Evolutionary conservation across 768 basidiomycete genomes (phyloP), one percentile per base, ranked within the genome.

Genomic region (Daedaleopsis nitida): DNA sequence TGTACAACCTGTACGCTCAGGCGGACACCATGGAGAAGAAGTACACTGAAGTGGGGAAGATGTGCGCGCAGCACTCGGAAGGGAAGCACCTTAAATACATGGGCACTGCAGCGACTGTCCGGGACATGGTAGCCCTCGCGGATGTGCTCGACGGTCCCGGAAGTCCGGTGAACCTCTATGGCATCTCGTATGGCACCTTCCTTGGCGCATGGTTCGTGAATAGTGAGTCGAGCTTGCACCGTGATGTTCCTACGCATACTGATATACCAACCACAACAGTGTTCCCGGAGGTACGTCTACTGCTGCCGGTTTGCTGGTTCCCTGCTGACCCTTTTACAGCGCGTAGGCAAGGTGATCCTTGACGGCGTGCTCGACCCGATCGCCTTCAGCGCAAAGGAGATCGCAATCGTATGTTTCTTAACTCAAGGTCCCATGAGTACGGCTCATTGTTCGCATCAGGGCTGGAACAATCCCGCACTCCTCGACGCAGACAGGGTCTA

Each of bases 111-210:
- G 59, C 59, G 14, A 56, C 59, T 1, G 54, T 44, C 0, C 49
- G 59, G 21, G 59, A 61, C 50, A 10, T 61, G 48, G 59, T 56
- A 13, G 47, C 54, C 14, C 38, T 61, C 12, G 59, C 53, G 10
- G 49, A 61, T 16, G 59, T 45, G n/a, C 24, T 60, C 3, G 59
- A 55, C 32, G 59, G 54, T 14, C 49, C 50, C 2, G 61, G 52
- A 11, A 49, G 47, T 50, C 34, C 56, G 13, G 35, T 63, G 13
- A 63, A 58, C 37, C 58, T 34, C 24, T 49, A 19, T 9, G 52
- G 57, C 1, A 37, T 58, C 12, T 48, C 52, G 13, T 54, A 54
- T 16, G 62, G 62, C 16, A 45, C 62, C 1, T 11, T 55, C 17
- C 44, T 58, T 10, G 62, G 57, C 12, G 14, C 21, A 2, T 53